Evolutionary conservation across 352 stramenopile species (phyloP).

Genomic region (Pythium guiyangense): DNA sequence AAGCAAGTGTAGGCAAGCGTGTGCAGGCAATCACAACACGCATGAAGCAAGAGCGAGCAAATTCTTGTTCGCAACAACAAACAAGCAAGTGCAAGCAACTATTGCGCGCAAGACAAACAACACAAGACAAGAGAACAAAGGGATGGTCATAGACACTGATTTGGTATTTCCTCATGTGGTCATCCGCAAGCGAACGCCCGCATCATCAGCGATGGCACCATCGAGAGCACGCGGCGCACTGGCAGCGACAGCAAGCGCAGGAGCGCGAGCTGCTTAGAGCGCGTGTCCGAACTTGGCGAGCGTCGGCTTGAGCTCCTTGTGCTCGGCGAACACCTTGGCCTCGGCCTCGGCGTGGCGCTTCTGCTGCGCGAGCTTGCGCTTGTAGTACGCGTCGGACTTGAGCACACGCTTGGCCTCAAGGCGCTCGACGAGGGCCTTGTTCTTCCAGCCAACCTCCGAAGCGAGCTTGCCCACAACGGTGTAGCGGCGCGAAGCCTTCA

Average conservation of each 20-base stretch:
- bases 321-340: slow-evolving; percentile 87
- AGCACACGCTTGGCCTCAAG: slow-evolving; percentile 93
- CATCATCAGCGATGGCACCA: not conserved
- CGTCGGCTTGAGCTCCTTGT: slow-evolving; percentile 84
- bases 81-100: too few species aligned
- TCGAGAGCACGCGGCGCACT: slow-evolving; percentile 12
- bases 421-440: slow-evolving; percentile 92
- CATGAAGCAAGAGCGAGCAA: too few species aligned
- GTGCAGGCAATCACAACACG: too few species aligned
- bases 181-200: not conserved
- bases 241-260: slow-evolving; percentile 5
- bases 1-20: too few species aligned
- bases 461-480: slow-evolving; percentile 95
- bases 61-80: too few species aligned
- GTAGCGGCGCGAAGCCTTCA: slow-evolving; percentile 94
- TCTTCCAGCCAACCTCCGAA: slow-evolving; percentile 96
- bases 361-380: slow-evolving; percentile 92
- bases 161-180: slow-evolving; percentile 6
- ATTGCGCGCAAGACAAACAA: too few species aligned
- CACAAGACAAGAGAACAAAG: not conserved
- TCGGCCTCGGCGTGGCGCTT: slow-evolving; percentile 89
- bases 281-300: slow-evolving; percentile 76
- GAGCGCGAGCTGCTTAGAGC: slow-evolving; percentile 38
- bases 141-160: slow-evolving; percentile 2
- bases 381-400: slow-evolving; percentile 97